Percentiles rank a stretch among this genome's conserved stretches.
These are phyloP conservation scores for Pleurotus djamor DNA, from an alignment of 768 basidiomycete genomes.

Conservation along the genomic window DNA sequence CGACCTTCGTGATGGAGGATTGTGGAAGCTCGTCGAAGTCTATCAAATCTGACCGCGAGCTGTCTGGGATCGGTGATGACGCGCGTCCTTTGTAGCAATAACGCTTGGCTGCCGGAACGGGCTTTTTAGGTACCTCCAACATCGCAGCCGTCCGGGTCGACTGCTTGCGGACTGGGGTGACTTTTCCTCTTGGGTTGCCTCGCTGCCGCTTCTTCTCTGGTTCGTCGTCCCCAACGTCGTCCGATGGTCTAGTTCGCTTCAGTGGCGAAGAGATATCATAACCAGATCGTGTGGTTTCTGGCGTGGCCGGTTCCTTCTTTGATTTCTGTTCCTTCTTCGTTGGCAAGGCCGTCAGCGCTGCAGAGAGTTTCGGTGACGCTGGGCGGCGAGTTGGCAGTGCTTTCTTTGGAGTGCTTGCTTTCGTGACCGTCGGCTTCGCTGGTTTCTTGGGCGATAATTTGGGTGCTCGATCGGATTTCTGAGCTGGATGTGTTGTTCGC, in stretches of 20 bases:
- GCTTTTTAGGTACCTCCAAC: background rate
- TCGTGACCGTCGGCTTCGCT: no score
- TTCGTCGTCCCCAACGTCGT: background rate
- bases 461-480: no score
- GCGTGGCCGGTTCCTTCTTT: no score
- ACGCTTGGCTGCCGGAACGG: background rate
- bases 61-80: constrained; percentile 21
- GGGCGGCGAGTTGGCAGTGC: no score
- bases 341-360: no score
- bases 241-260: background rate
- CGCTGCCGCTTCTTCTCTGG: background rate
- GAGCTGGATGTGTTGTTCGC: no score
- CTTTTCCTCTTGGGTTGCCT: background rate
- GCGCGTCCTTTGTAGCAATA: constrained; percentile 28
- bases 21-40: constrained; percentile 31
- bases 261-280: background rate
- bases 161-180: background rate
- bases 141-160: constrained; percentile 2
- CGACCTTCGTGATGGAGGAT: constrained; percentile 2
- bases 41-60: constrained; percentile 9
- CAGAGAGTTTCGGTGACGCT: no score
- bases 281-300: no score
- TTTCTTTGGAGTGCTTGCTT: no score
- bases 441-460: no score
- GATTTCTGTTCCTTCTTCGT: no score